Conservation (phyloP, 192 early-diverging fungal genomes). For the Lobosporangium transversale region DNA sequence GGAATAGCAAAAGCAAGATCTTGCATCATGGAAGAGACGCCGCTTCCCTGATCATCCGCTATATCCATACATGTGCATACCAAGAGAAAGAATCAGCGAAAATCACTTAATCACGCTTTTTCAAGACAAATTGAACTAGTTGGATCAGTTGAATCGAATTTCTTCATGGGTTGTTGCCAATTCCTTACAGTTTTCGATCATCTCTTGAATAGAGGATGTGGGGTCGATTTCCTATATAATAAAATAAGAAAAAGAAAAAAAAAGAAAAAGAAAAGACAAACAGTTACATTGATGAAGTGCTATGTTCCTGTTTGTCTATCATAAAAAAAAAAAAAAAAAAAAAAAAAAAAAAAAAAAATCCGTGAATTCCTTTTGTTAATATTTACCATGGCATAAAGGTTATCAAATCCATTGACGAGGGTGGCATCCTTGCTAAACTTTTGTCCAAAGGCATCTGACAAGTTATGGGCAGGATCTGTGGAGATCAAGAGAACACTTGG, state of each 20-base stretch:
- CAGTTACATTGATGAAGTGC: neutral
- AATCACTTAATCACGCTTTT: too few species aligned
- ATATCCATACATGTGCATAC: too few species aligned
- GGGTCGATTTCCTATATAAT: conserved; percentile 95
- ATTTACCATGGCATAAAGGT: conserved; percentile 94
- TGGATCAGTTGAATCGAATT: too few species aligned
- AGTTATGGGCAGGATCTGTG: conserved; percentile 99
- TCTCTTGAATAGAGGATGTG: conserved; percentile 96
- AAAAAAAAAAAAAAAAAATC: too few species aligned
- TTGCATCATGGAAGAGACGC: conserved; percentile 91
- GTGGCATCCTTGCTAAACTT: conserved; percentile 98
- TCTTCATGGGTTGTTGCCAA: too few species aligned
- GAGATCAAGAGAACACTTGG: conserved; percentile 97
- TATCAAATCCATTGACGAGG: conserved; percentile 92
- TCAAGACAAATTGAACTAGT: too few species aligned
- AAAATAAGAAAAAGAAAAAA: neutral
- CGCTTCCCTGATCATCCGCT: conserved; percentile 73
- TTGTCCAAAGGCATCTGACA: conserved; percentile 99
- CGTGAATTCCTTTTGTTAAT: too few species aligned
- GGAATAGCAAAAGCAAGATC: conserved; percentile 99
- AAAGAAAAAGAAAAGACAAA: conserved; percentile 2
- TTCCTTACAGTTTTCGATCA: conserved; percentile 90
- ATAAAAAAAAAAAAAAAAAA: too few species aligned
- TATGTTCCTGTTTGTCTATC: too few species aligned
- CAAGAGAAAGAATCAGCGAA: too few species aligned